phyloP scores from a whole-genome alignment of 2,329 filamentous ascomycete species.

The Scedosporium apiospermum region DNA sequence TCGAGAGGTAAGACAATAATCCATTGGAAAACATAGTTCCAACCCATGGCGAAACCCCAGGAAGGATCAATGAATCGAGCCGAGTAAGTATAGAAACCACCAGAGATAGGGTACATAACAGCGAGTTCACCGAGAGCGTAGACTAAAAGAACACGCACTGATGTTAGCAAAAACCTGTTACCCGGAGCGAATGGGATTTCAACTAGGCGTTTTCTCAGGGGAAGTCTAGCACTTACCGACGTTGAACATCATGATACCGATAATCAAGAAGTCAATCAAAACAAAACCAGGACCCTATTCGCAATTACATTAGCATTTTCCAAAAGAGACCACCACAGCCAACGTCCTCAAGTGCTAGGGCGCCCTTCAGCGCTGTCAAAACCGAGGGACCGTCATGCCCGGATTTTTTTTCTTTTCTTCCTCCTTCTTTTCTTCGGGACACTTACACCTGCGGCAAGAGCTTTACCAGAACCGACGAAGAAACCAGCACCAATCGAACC shows the following conservation, averaged over 20 bases:
- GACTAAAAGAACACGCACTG: slow-evolving; percentile 21
- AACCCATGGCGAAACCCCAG: slow-evolving; percentile 47
- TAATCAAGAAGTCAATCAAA: slow-evolving; percentile 42
- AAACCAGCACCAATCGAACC: slow-evolving; percentile 54
- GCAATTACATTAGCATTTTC: slow-evolving; percentile 3
- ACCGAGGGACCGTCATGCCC: too few species aligned
- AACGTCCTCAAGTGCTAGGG: too few species aligned
- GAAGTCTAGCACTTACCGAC: slow-evolving; percentile 23
- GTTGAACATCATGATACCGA: slow-evolving; percentile 53
- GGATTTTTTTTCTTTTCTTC: too few species aligned
- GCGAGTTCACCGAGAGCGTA: slow-evolving; percentile 53
- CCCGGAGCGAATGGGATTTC: not conserved
- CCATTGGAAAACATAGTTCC: slow-evolving; percentile 43
- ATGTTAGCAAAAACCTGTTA: not conserved
- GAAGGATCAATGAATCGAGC: slow-evolving; percentile 53
- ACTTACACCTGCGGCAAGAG: slow-evolving; percentile 41
- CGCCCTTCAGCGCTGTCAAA: too few species aligned
- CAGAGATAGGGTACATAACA: slow-evolving; percentile 52
- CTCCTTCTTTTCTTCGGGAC: not conserved
- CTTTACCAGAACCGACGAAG: slow-evolving; percentile 50
- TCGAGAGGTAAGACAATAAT: slow-evolving; percentile 39
- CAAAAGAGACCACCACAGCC: too few species aligned
- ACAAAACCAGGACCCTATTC: slow-evolving; percentile 29
- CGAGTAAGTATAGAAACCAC: slow-evolving; percentile 54
- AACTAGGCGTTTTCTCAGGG: not conserved